phyloP scores from a whole-genome alignment of 2,329 filamentous ascomycete species.

The Penicillium brevicompactum region DNA sequence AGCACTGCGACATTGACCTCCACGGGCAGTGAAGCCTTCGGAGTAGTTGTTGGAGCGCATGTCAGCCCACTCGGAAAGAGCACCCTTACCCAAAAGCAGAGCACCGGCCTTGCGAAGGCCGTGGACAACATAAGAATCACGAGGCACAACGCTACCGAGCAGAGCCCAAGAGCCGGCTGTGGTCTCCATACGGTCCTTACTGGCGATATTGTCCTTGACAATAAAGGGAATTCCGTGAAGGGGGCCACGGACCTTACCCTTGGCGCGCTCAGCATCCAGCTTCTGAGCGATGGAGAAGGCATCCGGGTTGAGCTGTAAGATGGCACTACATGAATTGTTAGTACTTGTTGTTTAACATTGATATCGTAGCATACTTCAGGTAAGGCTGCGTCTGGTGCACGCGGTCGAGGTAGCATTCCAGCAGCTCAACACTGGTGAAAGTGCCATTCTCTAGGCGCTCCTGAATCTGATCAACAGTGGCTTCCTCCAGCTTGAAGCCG shows the following conservation, averaged over 20 bases:
- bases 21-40: slow-evolving; percentile 66
- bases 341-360: not conserved
- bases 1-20: slow-evolving; percentile 65
- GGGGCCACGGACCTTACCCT: slow-evolving; percentile 61
- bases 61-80: slow-evolving; percentile 73
- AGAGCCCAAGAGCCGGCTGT: slow-evolving; percentile 72
- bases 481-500: slow-evolving; percentile 66
- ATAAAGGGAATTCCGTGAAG: slow-evolving; percentile 76
- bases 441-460: slow-evolving; percentile 55
- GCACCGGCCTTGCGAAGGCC: slow-evolving; percentile 67
- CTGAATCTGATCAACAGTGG: slow-evolving; percentile 70
- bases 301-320: slow-evolving; percentile 71
- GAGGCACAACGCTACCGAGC: slow-evolving; percentile 65
- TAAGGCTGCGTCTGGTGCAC: slow-evolving; percentile 66
- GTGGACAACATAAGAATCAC: slow-evolving; percentile 67
- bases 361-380: slow-evolving; percentile 54
- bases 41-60: slow-evolving; percentile 70
- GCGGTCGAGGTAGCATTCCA: slow-evolving; percentile 64
- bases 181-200: slow-evolving; percentile 71
- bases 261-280: slow-evolving; percentile 62
- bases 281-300: slow-evolving; percentile 61
- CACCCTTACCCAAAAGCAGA: slow-evolving; percentile 70
- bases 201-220: slow-evolving; percentile 70
- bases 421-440: slow-evolving; percentile 61
- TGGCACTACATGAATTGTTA: slow-evolving; percentile 25